phyloP scores from a whole-genome alignment of 2,329 filamentous ascomycete genomes.

The Metarhizium robertsii region DNA sequence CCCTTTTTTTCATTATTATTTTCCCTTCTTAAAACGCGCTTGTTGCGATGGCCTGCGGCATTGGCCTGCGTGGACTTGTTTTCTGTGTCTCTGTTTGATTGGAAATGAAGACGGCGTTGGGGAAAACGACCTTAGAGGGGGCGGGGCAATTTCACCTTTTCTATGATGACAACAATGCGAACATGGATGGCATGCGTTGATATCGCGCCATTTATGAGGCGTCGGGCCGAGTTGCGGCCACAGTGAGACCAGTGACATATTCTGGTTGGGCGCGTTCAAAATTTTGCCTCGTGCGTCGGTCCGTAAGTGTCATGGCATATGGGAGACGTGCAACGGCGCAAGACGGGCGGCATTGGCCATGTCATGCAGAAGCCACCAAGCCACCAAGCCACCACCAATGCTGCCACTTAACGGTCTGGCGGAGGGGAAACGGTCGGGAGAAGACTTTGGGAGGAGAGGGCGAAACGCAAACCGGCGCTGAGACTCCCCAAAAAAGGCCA shows the following conservation, averaged over 20 bases:
- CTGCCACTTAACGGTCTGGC: neutral
- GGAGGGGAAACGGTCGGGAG: no score
- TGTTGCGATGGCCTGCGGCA: neutral
- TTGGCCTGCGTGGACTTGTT: neutral
- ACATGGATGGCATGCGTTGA: slow-evolving; percentile 6
- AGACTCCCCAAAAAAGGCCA: no score
- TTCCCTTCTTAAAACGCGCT: slow-evolving; percentile 2
- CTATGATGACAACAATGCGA: neutral
- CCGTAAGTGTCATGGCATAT: no score
- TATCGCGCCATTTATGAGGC: neutral
- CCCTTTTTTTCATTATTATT: slow-evolving; percentile 2
- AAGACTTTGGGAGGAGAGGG: neutral
- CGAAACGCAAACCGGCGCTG: neutral
- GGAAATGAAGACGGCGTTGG: slow-evolving; percentile 9
- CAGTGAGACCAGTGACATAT: neutral
- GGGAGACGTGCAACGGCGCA: no score
- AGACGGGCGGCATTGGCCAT: no score
- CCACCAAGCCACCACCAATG: no score
- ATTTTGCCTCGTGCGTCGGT: neutral
- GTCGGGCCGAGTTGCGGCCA: neutral
- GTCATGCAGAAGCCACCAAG: neutral
- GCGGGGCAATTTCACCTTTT: slow-evolving; percentile 4
- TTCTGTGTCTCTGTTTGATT: slow-evolving; percentile 1
- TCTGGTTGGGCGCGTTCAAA: no score
- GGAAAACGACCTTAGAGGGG: slow-evolving; percentile 8